Base-by-base conservation (phyloP, 306 rosid genomes). In the Vicia villosa region DNA sequence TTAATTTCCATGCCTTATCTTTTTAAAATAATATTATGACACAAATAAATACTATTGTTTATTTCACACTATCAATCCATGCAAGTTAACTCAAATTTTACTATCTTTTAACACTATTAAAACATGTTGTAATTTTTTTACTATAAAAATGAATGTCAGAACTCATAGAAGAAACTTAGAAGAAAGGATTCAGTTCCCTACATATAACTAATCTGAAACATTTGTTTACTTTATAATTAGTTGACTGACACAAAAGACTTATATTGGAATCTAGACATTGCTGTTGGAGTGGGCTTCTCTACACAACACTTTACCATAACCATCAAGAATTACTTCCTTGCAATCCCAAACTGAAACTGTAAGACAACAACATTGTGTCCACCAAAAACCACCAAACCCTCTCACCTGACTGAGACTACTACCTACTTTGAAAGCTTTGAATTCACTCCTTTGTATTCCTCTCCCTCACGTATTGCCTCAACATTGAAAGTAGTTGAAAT, bases 341-440 rank as follows among this genome's bases (percentile, higher is more conserved):
- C 72, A 63, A 50, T 58, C 73, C 38, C 62, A 74, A 75, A 45
- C 42, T 40, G 76, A 78, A 17, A 60, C 46, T 36, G 79, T 78
- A 21, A 50, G 82, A 82, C 69, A 78, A n/a, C 74, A 74, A 83
- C 86, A 47, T 54, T 28, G 58, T 70, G 83, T 66, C 87, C 57
- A 72, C 80, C 82, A 36, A 63, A 67, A 58, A 26, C 47, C 83
- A 78, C 69, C 80, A 12, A 70, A 45, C 63, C 8, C 72, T 73
- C 66, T 73, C 83, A 73, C 30, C 63, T 69, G 91, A 73, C 38
- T 71, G 71, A 74, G 93, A 87, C 83, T 72, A 22, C 22, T 75
- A 86, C 89, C 87, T 78, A 85, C 86, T 69, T 66, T 68, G 54
- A 80, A 89, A 80, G 61, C 97, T 90, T 94, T 78, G 81, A 83